phyloP scores from a whole-genome alignment of 768 basidiomycete genomes.

The Tubosaeta brunneosetosa region DNA sequence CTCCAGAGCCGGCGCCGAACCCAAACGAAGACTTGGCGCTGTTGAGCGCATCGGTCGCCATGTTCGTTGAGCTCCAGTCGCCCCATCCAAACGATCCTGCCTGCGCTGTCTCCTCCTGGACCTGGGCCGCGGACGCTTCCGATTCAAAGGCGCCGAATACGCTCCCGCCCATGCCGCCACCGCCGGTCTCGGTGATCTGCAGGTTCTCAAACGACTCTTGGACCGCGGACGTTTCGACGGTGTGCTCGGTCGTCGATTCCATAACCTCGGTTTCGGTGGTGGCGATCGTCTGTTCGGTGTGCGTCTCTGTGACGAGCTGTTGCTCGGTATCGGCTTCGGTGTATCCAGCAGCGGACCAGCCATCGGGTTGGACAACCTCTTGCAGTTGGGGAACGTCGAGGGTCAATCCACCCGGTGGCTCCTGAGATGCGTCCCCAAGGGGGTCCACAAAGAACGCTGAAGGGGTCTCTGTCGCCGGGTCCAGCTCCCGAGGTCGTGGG shows the following conservation, averaged over 20 bases:
- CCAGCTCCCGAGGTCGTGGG: conserved; percentile 7
- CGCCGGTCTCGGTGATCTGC: background rate
- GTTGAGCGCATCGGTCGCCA: background rate
- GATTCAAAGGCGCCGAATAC: background rate
- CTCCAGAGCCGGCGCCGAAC: background rate
- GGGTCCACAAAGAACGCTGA: background rate
- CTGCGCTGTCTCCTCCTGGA: background rate
- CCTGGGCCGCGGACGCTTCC: background rate
- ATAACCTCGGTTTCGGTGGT: conserved; percentile 1
- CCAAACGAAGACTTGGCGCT: background rate
- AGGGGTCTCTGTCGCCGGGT: conserved; percentile 9
- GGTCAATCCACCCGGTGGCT: conserved; percentile 3
- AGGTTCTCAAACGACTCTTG: conserved; percentile 4
- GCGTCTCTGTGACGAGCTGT: conserved; percentile 8
- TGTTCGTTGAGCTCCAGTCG: background rate
- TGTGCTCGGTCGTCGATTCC: conserved; percentile 8
- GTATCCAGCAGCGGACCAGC: conserved; percentile 5
- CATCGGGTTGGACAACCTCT: background rate
- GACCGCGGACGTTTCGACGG: conserved; percentile 3
- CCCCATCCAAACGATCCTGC: background rate
- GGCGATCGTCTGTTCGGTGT: background rate
- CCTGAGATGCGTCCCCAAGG: background rate
- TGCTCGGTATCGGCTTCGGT: conserved; percentile 30
- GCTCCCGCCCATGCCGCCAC: background rate
- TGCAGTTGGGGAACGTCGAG: conserved; percentile 12